Evolutionary conservation across 2,329 filamentous ascomycete species (phyloP), one percentile per base, ranked within the genome.

Genomic region (Monosporascus sp.): DNA sequence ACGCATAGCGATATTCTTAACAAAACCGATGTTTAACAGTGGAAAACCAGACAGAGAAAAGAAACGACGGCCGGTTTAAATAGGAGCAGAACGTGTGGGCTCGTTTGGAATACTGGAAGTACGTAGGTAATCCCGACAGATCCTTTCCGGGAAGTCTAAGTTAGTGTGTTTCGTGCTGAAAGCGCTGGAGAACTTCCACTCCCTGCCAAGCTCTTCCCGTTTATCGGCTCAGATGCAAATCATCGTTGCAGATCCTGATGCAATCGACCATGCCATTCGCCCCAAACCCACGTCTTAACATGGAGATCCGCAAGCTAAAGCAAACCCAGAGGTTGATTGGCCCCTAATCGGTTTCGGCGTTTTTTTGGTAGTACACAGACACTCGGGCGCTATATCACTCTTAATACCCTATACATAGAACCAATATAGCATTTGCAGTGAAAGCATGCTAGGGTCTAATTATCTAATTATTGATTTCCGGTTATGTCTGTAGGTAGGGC

Each of bases 211-310:
- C 38, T 24, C 22, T 44, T 22, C 41, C 20, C 41, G 11, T 11
- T 44, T 44, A n/a, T 31, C 24, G 53, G 51, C 51, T 56, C 52
- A 52, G 52, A 58, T 58, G 53, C 52, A 55, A 44, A 55, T 52
- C 41, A 53, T 58, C 8, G 60, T 58, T 59, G 60, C 63, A 63
- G 63, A 66, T 65, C 63, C 49, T 49, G 50, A 57, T 52, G 55
- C 44, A 59, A 60, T 58, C 53, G 49, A 51, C 55, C 52, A 55
- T 56, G 56, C 54, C 47, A 60, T 62, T 60, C 51, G 57, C 62
- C 55, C 31, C 58, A 58, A 54, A 19, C 55, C 53, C 45, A 52
- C 51, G 45, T 46, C 31, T 17, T n/a, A 46, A 24, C 43, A n/a
- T n/a, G 5, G 20, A 22, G 43, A 46, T 46, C 43, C 20, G 24